Percentiles rank a stretch among this genome's conserved stretches.
These are phyloP conservation scores for Magnusiomyces tetraspermus DNA, from an alignment of 1,139 yeast genomes.

Conservation along the genomic window DNA sequence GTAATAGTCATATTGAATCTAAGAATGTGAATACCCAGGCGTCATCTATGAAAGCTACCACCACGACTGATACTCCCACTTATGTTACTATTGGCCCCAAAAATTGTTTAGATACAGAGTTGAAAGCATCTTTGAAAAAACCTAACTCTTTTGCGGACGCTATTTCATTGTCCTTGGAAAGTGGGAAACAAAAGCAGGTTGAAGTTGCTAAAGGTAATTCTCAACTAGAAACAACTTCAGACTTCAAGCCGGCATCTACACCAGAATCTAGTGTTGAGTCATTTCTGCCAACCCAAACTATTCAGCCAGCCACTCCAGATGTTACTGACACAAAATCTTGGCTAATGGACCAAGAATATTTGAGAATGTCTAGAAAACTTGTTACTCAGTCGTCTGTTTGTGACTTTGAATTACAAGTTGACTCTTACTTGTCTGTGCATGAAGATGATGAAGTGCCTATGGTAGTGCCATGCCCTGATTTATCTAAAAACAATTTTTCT, in stretches of 20 bases:
- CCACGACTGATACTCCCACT: neutral
- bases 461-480: neutral
- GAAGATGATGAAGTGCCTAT: neutral
- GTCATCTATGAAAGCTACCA: neutral
- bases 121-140: neutral
- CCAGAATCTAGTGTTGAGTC: too few species aligned
- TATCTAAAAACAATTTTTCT: neutral
- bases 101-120: neutral
- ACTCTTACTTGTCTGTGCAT: neutral
- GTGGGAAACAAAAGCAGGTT: neutral
- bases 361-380: neutral
- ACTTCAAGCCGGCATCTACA: neutral
- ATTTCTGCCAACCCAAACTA: too few species aligned
- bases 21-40: neutral
- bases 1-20: neutral
- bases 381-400: neutral
- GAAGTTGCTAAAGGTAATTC: neutral
- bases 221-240: neutral
- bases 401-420: neutral
- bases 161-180: neutral
- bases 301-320: neutral
- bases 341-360: neutral
- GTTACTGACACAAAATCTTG: neutral
- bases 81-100: too few species aligned
- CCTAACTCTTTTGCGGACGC: slow-evolving; percentile 1